A percentile compares a stretch with the other conserved stretches of the same genome.
phyloP scores from a whole-genome alignment of 257 asterid species.

The Solanum pennellii region DNA sequence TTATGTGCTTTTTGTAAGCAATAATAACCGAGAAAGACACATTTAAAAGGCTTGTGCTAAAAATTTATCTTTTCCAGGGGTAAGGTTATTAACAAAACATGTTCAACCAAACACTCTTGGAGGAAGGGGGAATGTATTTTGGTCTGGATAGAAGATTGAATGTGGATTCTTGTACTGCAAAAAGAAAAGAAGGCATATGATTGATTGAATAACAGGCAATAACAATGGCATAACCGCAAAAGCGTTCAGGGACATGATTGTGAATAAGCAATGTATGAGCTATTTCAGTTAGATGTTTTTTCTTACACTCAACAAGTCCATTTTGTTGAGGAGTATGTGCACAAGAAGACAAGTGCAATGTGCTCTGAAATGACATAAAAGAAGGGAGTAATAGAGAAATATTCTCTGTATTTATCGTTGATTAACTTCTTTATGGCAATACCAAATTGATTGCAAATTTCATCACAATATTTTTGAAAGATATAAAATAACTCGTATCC shows the following conservation, averaged over 20 bases:
- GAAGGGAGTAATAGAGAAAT: not conserved
- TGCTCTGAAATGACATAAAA: not conserved
- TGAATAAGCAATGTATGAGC: not conserved
- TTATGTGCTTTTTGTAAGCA: not conserved
- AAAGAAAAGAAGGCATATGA: not conserved
- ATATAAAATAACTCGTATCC: not conserved
- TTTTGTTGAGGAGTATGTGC: not conserved
- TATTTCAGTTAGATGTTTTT: no score
- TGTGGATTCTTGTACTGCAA: not conserved
- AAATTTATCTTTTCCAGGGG: not conserved
- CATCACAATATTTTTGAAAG: not conserved
- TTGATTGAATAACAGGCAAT: not conserved
- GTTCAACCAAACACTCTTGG: not conserved
- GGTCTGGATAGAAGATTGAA: not conserved
- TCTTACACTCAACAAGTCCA: not conserved
- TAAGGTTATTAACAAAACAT: not conserved
- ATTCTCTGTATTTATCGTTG: not conserved
- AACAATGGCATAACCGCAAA: not conserved
- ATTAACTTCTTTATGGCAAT: not conserved
- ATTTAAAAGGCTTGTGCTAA: not conserved
- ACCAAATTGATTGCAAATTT: not conserved
- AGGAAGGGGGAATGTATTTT: not conserved
- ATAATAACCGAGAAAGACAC: not conserved
- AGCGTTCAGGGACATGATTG: not conserved
- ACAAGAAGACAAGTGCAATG: not conserved